A percentile compares a stretch with the other conserved stretches of the same genome.
Conservation (phyloP, 495 filamentous ascomycete genomes). For the Aspergillus panamensis region DNA sequence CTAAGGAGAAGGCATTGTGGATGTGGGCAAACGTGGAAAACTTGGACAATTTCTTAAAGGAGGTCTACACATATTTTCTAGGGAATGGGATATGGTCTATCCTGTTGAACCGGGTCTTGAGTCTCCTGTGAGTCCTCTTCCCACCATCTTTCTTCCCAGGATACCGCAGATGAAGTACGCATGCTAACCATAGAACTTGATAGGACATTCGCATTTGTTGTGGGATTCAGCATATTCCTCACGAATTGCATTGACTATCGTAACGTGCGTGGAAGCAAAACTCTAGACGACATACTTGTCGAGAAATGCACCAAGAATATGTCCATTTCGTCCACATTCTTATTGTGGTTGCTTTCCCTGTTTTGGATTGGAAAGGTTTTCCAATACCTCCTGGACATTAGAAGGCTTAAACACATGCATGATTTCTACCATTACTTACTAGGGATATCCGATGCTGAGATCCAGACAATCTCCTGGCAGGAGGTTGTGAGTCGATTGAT, state of each 20-base stretch:
- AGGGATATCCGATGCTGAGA: conserved; percentile 82
- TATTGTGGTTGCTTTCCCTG: conserved; percentile 83
- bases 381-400: conserved; percentile 70
- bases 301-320: conserved; percentile 83
- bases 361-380: conserved; percentile 81
- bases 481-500: conserved; percentile 88
- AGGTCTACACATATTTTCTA: conserved; percentile 87
- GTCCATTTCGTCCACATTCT: conserved; percentile 72
- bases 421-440: conserved; percentile 87
- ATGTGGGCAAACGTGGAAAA: conserved; percentile 92
- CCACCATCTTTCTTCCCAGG: conserved; percentile 1
- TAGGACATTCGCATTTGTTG: conserved; percentile 72
- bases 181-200: conserved; percentile 11
- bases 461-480: conserved; percentile 96
- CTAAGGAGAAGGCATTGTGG: conserved; percentile 87
- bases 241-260: conserved; percentile 83
- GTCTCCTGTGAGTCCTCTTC: conserved; percentile 61
- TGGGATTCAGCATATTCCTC: conserved; percentile 80
- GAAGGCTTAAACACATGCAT: conserved; percentile 71
- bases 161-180: conserved; percentile 7
- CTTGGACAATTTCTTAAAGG: conserved; percentile 82
- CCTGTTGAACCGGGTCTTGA: conserved; percentile 62
- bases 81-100: conserved; percentile 91
- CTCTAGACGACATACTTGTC: conserved; percentile 71
- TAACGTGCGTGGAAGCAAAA: conserved; percentile 69